A percentile compares a stretch with the other conserved stretches of the same genome.
These are phyloP conservation scores for Craterostigma plantagineum DNA, from an alignment of 257 asterid genomes.

Conservation along the genomic window DNA sequence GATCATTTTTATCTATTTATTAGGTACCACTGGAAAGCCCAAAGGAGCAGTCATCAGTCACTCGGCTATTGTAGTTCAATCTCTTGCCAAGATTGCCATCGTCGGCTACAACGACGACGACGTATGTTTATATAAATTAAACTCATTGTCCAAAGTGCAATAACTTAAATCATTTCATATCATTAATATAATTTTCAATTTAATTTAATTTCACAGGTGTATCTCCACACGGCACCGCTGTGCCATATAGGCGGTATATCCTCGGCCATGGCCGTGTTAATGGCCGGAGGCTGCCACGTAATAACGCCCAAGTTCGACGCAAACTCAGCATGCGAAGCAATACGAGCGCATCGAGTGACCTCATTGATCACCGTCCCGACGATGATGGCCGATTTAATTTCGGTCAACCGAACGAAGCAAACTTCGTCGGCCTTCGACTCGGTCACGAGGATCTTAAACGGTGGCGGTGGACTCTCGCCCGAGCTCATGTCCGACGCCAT, in stretches of 20 bases:
- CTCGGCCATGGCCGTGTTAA: slow-evolving; percentile 74
- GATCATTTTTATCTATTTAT: slow-evolving; percentile 7
- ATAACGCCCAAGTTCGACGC: slow-evolving; percentile 64
- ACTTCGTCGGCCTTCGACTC: slow-evolving; percentile 9
- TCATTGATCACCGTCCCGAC: slow-evolving; percentile 77
- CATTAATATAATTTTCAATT: background rate
- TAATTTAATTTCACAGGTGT: slow-evolving; percentile 25
- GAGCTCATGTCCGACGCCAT: slow-evolving; percentile 25
- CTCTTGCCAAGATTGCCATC: slow-evolving; percentile 72
- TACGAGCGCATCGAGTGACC: slow-evolving; percentile 41
- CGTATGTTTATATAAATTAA: too few relatives aligned
- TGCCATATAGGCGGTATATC: slow-evolving; percentile 97
- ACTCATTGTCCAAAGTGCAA: background rate
- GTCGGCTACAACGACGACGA: slow-evolving; percentile 70
- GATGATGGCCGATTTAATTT: slow-evolving; percentile 76
- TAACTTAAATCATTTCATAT: background rate
- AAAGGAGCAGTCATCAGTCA: slow-evolving; percentile 75
- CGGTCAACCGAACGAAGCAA: slow-evolving; percentile 17
- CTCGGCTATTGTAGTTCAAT: slow-evolving; percentile 54
- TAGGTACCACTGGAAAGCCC: slow-evolving; percentile 90
- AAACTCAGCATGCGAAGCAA: slow-evolving; percentile 34
- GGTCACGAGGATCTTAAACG: slow-evolving; percentile 60
- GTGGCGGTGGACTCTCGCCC: slow-evolving; percentile 64
- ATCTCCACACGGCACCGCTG: slow-evolving; percentile 69
- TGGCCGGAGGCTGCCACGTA: slow-evolving; percentile 78